Percentiles rank a stretch among this genome's conserved stretches.
These are phyloP conservation scores for Kodamaea kakaduensis DNA, from an alignment of 805 yeast species.

Conservation along the genomic window DNA sequence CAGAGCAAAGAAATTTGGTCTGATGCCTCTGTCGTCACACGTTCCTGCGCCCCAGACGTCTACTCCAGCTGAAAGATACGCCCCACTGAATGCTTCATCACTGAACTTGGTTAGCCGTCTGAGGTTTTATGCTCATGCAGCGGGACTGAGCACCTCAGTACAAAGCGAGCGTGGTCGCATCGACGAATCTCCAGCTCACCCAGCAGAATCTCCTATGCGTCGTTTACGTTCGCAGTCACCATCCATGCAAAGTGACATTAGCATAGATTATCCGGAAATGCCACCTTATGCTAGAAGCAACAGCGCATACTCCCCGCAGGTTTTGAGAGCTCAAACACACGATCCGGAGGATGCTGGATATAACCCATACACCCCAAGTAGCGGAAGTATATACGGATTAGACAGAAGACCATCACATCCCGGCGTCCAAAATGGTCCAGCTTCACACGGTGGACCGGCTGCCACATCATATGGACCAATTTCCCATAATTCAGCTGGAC, in stretches of 20 bases:
- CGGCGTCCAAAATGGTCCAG: too few relatives aligned
- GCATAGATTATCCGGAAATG: constrained; percentile 30
- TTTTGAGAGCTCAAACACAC: too few relatives aligned
- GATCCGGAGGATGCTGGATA: too few relatives aligned
- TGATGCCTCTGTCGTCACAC: background rate
- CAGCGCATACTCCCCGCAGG: too few relatives aligned
- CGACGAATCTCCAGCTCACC: background rate
- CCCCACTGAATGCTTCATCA: constrained; percentile 21
- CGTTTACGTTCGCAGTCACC: constrained; percentile 19
- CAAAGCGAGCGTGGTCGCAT: constrained; percentile 1
- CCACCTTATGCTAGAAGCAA: too few relatives aligned
- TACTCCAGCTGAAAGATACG: constrained; percentile 13
- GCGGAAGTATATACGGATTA: too few relatives aligned
- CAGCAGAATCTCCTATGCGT: background rate
- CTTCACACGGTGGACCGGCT: too few relatives aligned
- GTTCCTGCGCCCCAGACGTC: constrained; percentile 1
- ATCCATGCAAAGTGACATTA: constrained; percentile 30
- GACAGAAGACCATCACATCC: too few relatives aligned
- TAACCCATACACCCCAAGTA: too few relatives aligned
- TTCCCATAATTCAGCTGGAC: too few relatives aligned
- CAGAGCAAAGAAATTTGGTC: constrained; percentile 7
- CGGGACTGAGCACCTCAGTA: constrained; percentile 2
- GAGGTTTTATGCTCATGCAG: constrained; percentile 1
- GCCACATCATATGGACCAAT: too few relatives aligned
- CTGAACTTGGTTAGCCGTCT: constrained; percentile 12